These are phyloP conservation scores for Trichophyton equinum DNA, from an alignment of 2,329 filamentous ascomycete species.

Conservation along the genomic window DNA sequence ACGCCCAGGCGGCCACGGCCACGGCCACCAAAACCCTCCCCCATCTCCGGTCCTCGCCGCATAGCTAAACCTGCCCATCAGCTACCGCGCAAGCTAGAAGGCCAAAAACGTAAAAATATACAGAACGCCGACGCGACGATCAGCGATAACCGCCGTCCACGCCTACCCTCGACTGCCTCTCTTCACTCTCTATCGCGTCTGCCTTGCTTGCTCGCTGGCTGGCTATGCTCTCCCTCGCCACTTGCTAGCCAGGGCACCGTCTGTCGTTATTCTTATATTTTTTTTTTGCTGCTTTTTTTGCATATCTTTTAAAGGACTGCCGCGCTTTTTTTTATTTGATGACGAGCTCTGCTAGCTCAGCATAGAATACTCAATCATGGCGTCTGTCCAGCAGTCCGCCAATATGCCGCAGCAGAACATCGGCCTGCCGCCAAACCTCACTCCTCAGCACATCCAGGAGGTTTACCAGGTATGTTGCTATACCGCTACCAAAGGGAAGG, in stretches of 20 bases:
- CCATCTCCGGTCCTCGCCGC: constrained; percentile 8
- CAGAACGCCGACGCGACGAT: not conserved
- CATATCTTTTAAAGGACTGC: not conserved
- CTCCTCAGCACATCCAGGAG: constrained; percentile 65
- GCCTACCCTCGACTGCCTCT: not conserved
- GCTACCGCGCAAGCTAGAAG: not conserved
- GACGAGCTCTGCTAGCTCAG: not conserved
- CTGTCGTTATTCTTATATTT: not conserved
- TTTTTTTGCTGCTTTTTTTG: too few relatives aligned
- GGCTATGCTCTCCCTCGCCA: not conserved
- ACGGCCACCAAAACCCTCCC: constrained; percentile 6
- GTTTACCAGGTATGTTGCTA: constrained; percentile 40
- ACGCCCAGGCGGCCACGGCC: constrained; percentile 13
- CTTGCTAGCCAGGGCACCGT: not conserved
- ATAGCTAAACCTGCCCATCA: not conserved
- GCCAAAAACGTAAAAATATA: not conserved
- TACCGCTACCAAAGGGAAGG: too few relatives aligned
- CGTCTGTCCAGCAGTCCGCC: constrained; percentile 37
- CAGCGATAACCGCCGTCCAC: not conserved
- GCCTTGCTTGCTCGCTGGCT: not conserved
- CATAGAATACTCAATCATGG: constrained; percentile 33
- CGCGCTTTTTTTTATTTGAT: not conserved
- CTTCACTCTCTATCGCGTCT: constrained; percentile 1
- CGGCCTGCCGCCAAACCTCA: constrained; percentile 54
- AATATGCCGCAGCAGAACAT: constrained; percentile 52